phyloP scores from a whole-genome alignment of 768 basidiomycete species.

The Pholiota microspora region DNA sequence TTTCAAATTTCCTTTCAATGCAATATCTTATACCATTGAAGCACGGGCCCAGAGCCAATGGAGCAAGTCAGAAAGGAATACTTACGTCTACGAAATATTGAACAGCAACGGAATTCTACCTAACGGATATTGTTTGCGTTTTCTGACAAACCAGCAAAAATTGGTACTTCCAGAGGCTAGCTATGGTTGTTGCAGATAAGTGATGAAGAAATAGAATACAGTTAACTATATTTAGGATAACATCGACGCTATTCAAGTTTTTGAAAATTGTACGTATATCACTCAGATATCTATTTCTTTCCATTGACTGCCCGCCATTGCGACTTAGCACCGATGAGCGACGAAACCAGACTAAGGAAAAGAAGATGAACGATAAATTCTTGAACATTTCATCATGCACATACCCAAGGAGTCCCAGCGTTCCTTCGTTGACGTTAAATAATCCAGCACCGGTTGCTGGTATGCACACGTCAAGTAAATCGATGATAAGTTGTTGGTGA shows the following conservation, averaged over 20 bases:
- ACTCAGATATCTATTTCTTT: constrained; percentile 30
- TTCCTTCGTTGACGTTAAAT: constrained; percentile 78
- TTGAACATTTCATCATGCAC: constrained; percentile 4
- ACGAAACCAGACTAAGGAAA: constrained; percentile 60
- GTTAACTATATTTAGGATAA: background rate
- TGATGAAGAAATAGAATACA: background rate
- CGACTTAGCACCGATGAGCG: constrained; percentile 62
- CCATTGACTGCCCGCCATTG: constrained; percentile 60
- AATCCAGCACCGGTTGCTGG: constrained; percentile 82
- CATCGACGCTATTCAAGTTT: background rate
- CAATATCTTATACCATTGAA: constrained; percentile 24
- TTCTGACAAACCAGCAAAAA: background rate
- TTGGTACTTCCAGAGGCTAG: background rate
- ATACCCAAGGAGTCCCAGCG: constrained; percentile 84
- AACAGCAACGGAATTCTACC: constrained; percentile 3
- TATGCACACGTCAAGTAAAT: constrained; percentile 85
- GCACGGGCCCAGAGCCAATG: constrained; percentile 76
- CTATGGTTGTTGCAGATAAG: background rate
- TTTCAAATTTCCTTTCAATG: background rate
- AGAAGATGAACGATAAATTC: background rate
- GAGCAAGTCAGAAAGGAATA: constrained; percentile 71
- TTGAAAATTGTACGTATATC: background rate
- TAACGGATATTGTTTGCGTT: background rate
- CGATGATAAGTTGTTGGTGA: constrained; percentile 80
- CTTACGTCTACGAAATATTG: constrained; percentile 54